Evolutionary conservation across 345 rosid genomes (phyloP), one percentile per base, ranked within the genome.

Genomic region (Excoecaria cochinchinensis): DNA sequence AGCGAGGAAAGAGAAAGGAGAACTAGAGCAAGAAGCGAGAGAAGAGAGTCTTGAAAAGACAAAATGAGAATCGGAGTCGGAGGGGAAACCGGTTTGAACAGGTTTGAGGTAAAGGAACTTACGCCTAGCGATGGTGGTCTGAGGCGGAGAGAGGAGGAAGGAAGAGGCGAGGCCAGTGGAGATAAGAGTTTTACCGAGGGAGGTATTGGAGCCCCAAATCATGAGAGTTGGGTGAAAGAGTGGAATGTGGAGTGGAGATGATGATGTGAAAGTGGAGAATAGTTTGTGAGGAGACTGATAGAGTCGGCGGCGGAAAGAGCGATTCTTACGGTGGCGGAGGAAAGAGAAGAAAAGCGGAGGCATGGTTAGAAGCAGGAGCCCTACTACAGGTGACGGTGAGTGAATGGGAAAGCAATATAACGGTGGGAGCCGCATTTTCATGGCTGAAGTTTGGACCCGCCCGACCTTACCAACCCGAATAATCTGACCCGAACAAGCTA

Each of bases 181-280:
- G 81, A 95, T 89, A 9, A 95, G 92, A 83, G 99, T 95, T 89
- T 95, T 92, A 72, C 97, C 99, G 40, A 92, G 91, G 68, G 92
- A 88, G 63, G 97, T 94, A 87, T 94, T 94, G 83, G 97, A 80
- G 81, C 90, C 87, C 97, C 99, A 94, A 47, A 91, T 77, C 47
- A 85, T 73, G 78, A 80, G 92, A 73, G 91, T 84, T 6, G 99
- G 97, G 77, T 87, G 87, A 74, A 85, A 79, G 78, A 94, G 97
- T 1, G 97, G 90, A 55, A 76, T 19, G 39, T 19, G 57, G 3
- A 67, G 79, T 52, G 52, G 72, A 36, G 79, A 31, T 44, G 61
- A 61, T 44, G 77, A 25, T 21, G 51, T 8, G 11, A 50, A 6
- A 12, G 83, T 66, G 70, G 69, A 69, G 21, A 70, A 64, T 25